Conservation (phyloP, 768 basidiomycete genomes). For the Boletus reticuloceps region DNA sequence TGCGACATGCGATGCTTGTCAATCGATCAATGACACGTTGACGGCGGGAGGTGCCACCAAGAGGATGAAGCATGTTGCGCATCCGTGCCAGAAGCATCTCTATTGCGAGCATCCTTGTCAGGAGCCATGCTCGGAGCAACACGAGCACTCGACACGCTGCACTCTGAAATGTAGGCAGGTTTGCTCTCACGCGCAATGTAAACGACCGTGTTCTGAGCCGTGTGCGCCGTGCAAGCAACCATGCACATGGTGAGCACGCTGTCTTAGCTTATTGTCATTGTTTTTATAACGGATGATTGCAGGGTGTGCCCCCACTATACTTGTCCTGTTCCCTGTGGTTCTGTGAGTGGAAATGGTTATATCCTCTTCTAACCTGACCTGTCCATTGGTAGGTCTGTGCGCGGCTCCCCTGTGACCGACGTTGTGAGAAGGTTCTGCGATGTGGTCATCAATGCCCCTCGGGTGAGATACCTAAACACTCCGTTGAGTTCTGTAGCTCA, state of each 20-base stretch:
- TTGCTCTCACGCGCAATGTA: slow-evolving; percentile 54
- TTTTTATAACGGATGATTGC: neutral
- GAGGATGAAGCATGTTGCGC: slow-evolving; percentile 39
- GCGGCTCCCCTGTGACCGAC: slow-evolving; percentile 59
- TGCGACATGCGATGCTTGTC: slow-evolving; percentile 50
- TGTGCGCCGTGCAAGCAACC: slow-evolving; percentile 63
- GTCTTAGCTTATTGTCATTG: neutral
- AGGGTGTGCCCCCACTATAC: slow-evolving; percentile 53
- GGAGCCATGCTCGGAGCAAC: slow-evolving; percentile 45
- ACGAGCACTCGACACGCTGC: slow-evolving; percentile 50
- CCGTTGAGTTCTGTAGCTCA: neutral
- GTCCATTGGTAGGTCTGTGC: slow-evolving; percentile 49
- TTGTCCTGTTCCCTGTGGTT: slow-evolving; percentile 67
- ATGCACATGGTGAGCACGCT: slow-evolving; percentile 48
- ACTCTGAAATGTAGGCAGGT: slow-evolving; percentile 47
- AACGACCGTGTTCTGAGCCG: slow-evolving; percentile 44
- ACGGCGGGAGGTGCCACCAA: slow-evolving; percentile 2
- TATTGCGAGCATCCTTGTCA: slow-evolving; percentile 58
- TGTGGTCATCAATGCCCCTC: slow-evolving; percentile 72
- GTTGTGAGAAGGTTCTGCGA: slow-evolving; percentile 44
- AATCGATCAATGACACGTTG: slow-evolving; percentile 16
- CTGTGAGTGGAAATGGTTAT: slow-evolving; percentile 41
- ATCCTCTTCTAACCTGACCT: neutral
- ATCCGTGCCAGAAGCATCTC: slow-evolving; percentile 49
- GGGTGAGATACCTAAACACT: slow-evolving; percentile 35